phyloP scores from a whole-genome alignment of 192 early-diverging fungal genomes.

The Mortierella claussenii region DNA sequence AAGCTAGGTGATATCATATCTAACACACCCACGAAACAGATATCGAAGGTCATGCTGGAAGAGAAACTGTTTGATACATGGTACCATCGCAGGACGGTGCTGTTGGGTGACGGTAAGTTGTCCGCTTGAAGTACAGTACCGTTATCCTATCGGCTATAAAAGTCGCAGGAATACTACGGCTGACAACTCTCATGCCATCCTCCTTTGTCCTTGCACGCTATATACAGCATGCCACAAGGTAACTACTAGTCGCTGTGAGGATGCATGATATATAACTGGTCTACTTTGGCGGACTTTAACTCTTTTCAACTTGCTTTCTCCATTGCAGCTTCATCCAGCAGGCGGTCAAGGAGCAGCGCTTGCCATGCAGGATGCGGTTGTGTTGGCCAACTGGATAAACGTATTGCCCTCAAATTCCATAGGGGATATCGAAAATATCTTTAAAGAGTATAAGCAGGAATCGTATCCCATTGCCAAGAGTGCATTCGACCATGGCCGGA shows the following conservation, averaged over 20 bases:
- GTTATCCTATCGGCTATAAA: background rate
- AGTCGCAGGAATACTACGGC: background rate
- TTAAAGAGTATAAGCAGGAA: background rate
- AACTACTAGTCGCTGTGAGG: no score
- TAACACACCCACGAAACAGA: background rate
- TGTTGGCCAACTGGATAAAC: background rate
- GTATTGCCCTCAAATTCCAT: background rate
- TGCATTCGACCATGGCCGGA: background rate
- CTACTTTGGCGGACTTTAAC: background rate
- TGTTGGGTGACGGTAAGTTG: constrained; percentile 4
- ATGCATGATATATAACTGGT: background rate
- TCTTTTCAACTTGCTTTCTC: background rate
- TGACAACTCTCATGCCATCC: no score
- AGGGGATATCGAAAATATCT: background rate
- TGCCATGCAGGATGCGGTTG: background rate
- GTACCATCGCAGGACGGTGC: background rate
- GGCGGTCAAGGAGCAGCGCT: background rate
- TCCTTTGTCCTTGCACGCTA: no score
- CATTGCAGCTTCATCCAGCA: background rate
- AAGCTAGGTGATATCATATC: background rate
- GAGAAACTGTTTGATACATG: constrained; percentile 5
- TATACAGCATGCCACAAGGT: constrained; percentile 1
- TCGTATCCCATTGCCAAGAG: background rate
- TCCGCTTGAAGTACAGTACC: no score
- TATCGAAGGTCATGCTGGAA: background rate